These are phyloP conservation scores for Cinnamomum micranthum DNA, from an alignment of 164 flowering plant genomes.

Conservation along the genomic window DNA sequence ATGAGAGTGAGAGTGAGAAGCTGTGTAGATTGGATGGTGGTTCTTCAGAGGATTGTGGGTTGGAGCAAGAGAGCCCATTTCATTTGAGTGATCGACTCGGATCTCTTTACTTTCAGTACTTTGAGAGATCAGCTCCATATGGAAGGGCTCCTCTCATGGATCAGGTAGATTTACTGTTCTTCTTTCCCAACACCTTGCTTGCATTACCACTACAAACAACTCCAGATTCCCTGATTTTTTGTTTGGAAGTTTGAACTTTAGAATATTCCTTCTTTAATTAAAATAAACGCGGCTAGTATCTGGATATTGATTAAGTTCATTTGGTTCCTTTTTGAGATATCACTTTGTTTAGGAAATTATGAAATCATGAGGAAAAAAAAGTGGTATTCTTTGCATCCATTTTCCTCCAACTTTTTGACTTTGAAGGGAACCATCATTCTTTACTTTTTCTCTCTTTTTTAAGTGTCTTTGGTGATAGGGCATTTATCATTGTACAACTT, in stretches of 20 bases:
- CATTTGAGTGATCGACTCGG: conserved; percentile 71
- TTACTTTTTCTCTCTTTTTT: not conserved
- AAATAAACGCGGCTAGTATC: not conserved
- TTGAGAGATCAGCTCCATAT: conserved; percentile 83
- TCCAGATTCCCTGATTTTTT: not conserved
- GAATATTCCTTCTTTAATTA: not conserved
- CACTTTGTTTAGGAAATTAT: not conserved
- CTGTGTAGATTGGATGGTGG: conserved; percentile 68
- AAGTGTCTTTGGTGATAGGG: not conserved
- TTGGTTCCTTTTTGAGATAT: not conserved
- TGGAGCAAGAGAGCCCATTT: conserved; percentile 52
- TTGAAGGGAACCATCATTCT: not conserved
- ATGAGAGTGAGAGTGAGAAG: conserved; percentile 82
- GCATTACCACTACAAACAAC: too few species aligned
- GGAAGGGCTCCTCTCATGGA: conserved; percentile 89
- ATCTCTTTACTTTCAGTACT: conserved; percentile 67
- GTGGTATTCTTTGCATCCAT: not conserved
- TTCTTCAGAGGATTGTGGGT: conserved; percentile 63
- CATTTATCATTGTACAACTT: not conserved
- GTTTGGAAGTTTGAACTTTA: not conserved
- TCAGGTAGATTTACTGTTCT: conserved; percentile 47
- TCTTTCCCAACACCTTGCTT: too few species aligned
- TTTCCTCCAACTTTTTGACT: not conserved
- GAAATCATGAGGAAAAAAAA: not conserved
- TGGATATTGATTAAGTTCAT: not conserved